Base-by-base conservation (phyloP, 78 protist genomes). In the Polysphondylium violaceum region DNA sequence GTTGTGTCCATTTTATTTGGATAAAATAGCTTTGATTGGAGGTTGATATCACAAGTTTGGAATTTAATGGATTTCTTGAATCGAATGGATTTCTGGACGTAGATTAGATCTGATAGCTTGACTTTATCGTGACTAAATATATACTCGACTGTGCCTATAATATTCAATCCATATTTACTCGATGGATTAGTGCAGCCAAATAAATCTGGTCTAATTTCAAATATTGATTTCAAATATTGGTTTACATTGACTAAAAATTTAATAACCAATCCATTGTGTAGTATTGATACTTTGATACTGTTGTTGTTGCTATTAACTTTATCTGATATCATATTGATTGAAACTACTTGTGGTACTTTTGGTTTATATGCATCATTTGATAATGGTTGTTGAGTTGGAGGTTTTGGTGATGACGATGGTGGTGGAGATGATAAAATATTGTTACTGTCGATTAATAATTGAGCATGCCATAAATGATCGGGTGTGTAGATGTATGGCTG, bases 251-350 rank as follows among this genome's bases (percentile, higher is more conserved):
- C 79, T 23, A 12, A 19, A 36, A 68, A 69, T 47, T 83, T 83
- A 40, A 83, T 83, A 19, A 69, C n/a, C 21, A 83, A 59, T 8
- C 91, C 91, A 69, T 83, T 83, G 40, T 83, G 91, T 58, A 58
- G 31, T 16, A 83, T 69, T 38, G 50, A 29, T 2, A 83, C 47
- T 33, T 69, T 83, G 25, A 23, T 59, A 59, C 8, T 59, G 25
- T 59, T 59, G 23, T 25, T 59, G 25, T 59, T 59, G 23, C 29
- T 59, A 59, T 59, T 3, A 59, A 60, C 3, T 60, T 60, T 5
- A n/a, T 9, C 25, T 64, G n/a, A n/a, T 64, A 47, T 33, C 36
- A 2, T 21, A 27, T 7, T 64, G 5, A 23, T 35, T 35, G 41
- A 64, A 35, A 47, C 11, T 7, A 11, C 53, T 47, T 47, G 53